phyloP scores from a whole-genome alignment of 2,329 filamentous ascomycete species.

The Colletotrichum cuscutae region DNA sequence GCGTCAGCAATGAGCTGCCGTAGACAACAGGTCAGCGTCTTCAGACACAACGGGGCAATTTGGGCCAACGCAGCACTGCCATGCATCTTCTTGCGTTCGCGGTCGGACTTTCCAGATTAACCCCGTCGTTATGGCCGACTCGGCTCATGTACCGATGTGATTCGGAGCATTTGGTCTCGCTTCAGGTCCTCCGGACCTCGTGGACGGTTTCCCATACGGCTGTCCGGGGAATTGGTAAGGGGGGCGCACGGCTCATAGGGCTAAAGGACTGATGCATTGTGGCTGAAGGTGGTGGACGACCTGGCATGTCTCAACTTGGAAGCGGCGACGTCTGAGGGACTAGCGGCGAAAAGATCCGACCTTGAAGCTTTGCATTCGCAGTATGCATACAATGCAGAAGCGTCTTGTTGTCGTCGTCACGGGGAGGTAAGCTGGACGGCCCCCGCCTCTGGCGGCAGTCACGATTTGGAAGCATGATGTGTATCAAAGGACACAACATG shows the following conservation, averaged over 20 bases:
- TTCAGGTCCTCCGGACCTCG: conserved; percentile 4
- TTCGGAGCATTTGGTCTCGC: conserved; percentile 2
- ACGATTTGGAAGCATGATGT: neutral
- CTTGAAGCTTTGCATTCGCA: neutral
- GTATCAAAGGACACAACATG: neutral
- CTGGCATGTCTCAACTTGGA: conserved; percentile 31
- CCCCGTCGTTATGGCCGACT: conserved; percentile 15
- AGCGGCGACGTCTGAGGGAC: conserved; percentile 18
- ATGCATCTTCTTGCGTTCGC: neutral
- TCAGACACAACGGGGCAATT: neutral
- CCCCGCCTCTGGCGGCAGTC: neutral
- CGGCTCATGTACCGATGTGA: conserved; percentile 11
- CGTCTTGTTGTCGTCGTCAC: neutral
- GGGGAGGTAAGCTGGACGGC: neutral
- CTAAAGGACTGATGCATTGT: conserved; percentile 12
- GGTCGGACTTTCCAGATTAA: conserved; percentile 16
- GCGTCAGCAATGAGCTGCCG: neutral
- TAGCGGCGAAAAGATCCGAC: conserved; percentile 22
- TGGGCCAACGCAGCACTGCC: neutral
- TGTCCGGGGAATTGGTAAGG: conserved; percentile 13
- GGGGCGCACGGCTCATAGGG: conserved; percentile 24
- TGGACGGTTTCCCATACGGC: neutral
- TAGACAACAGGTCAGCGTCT: neutral
- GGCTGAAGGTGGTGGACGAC: conserved; percentile 17
- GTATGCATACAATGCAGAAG: neutral